phyloP scores from a whole-genome alignment of 176 grass and related monocot species.

The Sorghum bicolor region DNA sequence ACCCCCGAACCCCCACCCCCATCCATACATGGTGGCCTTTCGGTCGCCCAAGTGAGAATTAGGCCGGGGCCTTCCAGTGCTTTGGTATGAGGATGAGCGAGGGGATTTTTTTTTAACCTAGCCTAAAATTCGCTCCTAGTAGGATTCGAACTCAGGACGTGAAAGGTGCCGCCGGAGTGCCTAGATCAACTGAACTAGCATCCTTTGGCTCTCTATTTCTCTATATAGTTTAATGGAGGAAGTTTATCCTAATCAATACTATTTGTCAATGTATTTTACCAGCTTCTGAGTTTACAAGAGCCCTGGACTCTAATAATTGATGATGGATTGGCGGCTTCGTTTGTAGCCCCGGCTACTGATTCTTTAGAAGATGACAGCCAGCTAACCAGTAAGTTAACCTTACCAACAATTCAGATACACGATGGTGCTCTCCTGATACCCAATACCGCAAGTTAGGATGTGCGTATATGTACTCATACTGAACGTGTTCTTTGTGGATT shows the following conservation, averaged over 20 bases:
- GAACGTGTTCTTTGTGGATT: conserved; percentile 10
- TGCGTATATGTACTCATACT: neutral
- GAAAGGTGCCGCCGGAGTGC: no score
- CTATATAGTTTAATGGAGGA: neutral
- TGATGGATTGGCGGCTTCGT: conserved; percentile 82
- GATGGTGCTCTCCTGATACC: neutral
- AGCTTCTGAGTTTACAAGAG: conserved; percentile 82
- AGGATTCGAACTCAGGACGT: no score
- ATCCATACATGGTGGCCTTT: no score
- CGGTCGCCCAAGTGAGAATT: no score
- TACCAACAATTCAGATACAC: conserved; percentile 13
- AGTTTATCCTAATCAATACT: neutral
- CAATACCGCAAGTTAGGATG: neutral
- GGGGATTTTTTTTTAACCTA: no score
- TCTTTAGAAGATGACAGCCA: conserved; percentile 69
- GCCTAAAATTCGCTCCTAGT: no score
- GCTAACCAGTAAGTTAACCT: conserved; percentile 60
- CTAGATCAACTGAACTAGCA: no score
- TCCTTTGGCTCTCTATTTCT: neutral
- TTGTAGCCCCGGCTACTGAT: conserved; percentile 76
- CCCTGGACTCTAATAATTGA: conserved; percentile 87
- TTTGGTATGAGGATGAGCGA: no score
- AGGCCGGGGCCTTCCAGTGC: no score
- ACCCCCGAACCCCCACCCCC: no score
- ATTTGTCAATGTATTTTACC: conserved; percentile 15